These are phyloP conservation scores for Scutellaria baicalensis DNA, from an alignment of 257 asterid species.

Conservation along the genomic window DNA sequence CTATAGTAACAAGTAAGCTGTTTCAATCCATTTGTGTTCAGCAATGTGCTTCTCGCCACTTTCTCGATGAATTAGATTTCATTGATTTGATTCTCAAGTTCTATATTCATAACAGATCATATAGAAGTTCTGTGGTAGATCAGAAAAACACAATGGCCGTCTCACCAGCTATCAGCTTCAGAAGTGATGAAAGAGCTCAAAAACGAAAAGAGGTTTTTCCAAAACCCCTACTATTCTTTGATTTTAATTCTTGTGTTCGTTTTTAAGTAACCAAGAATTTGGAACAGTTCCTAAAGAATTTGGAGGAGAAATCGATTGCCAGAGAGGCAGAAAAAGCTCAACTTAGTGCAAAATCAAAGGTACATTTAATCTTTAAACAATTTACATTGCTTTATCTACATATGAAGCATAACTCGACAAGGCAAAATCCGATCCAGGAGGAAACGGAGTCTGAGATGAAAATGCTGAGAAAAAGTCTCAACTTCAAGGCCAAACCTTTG, in stretches of 20 bases:
- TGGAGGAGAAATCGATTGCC: constrained; percentile 53
- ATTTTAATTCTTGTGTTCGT: neutral
- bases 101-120: constrained; percentile 23
- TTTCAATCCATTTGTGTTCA: neutral
- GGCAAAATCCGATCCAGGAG: constrained; percentile 15
- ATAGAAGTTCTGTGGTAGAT: constrained; percentile 30
- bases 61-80: neutral
- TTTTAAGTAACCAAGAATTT: neutral
- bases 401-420: constrained; percentile 1
- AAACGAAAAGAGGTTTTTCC: constrained; percentile 46
- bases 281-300: constrained; percentile 36
- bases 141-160: constrained; percentile 11
- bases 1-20: neutral
- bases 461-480: constrained; percentile 22
- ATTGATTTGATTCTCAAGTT: neutral
- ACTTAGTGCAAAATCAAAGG: constrained; percentile 45
- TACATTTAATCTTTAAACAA: constrained; percentile 1
- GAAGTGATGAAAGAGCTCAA: constrained; percentile 39
- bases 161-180: constrained; percentile 30
- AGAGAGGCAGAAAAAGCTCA: constrained; percentile 47
- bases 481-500: constrained; percentile 26
- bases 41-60: no score
- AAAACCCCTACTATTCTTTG: neutral
- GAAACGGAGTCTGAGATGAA: constrained; percentile 21
- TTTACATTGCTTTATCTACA: neutral